These are phyloP conservation scores for Nakazawaea ambrosiae DNA, from an alignment of 805 yeast species.

Conservation along the genomic window DNA sequence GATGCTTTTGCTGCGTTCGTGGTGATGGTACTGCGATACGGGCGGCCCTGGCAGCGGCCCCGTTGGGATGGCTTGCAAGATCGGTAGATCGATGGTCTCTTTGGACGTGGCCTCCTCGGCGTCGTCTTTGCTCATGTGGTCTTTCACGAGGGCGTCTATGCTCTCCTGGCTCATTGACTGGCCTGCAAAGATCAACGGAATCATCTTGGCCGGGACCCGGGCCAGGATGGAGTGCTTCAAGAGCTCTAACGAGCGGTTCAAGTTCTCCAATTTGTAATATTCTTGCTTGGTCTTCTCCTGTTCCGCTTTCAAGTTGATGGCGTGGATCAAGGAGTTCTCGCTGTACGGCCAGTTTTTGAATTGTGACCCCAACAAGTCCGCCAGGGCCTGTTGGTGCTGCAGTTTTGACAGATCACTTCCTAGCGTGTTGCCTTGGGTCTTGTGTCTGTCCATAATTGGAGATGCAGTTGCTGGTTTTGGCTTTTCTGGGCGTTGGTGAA, in stretches of 20 bases:
- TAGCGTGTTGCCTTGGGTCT: neutral
- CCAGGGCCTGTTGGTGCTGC: too few relatives aligned
- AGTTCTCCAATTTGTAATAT: conserved; percentile 56
- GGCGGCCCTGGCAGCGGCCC: conserved; percentile 6
- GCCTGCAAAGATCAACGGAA: conserved; percentile 51
- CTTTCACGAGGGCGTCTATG: conserved; percentile 13
- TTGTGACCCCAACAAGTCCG: conserved; percentile 42
- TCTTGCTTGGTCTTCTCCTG: conserved; percentile 84
- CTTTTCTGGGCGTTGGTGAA: conserved; percentile 4
- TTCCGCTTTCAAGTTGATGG: conserved; percentile 55
- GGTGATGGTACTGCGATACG: conserved; percentile 2
- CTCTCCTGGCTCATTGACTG: conserved; percentile 19
- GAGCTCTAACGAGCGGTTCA: conserved; percentile 53
- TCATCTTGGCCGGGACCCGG: conserved; percentile 56
- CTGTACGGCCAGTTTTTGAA: conserved; percentile 47
- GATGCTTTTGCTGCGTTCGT: conserved; percentile 12
- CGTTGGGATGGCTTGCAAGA: neutral
- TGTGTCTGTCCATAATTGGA: conserved; percentile 7
- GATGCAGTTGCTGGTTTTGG: conserved; percentile 6
- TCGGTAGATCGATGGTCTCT: neutral
- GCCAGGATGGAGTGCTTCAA: conserved; percentile 52
- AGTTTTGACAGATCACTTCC: conserved; percentile 7
- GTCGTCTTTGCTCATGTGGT: conserved; percentile 12
- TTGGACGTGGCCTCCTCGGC: conserved; percentile 1
- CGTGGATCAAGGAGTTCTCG: conserved; percentile 49